Evolutionary conservation across 345 rosid genomes (phyloP), one percentile per base, ranked within the genome.

Genomic region (Firmiana major): DNA sequence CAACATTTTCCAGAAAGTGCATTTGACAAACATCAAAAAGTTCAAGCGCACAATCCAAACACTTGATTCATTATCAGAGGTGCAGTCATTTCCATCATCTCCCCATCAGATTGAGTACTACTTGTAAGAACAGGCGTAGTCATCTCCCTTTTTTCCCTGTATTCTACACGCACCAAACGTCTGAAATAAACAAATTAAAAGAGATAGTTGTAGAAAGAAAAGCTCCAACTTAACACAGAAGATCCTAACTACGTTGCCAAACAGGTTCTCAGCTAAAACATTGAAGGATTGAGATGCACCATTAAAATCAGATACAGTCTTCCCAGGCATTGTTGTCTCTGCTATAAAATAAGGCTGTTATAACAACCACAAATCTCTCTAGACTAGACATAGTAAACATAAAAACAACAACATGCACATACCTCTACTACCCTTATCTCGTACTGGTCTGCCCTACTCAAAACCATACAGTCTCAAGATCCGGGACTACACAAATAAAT

Each of bases 341-440:
- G 97, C 97, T 80, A 95, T 82, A 83, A 77, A 90, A 75, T 91
- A 95, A 70, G 97, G 81, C 98, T 95, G 80, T 72, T 53, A 66
- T 60, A 66, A 75, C 74, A 81, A 78, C 36, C 53, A 48, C 7
- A 76, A 21, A 31, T 4, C 79, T 62, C 26, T 19, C 48, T 71
- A 78, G 36, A 53, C 31, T 15, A 34, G 15, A 48, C 45, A 73
- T 46, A 46, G 5, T n/a, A 65, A 40, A 59, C 78, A 26, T 46
- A 49, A 40, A 75, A n/a, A 55, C 10, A 63, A 36, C 0, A 9
- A 21, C 66, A 49, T 28, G 4, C 34, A 38, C 34, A 49, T 81
- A 94, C 98, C 99, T 95, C 96, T 22, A 90, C 90, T 87, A 89
- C 89, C 86, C 98, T 87, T 42, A 93, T 88, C 89, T 93, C 99